Conservation (phyloP, 441 rosid species). For the Mallotus japonicus region DNA sequence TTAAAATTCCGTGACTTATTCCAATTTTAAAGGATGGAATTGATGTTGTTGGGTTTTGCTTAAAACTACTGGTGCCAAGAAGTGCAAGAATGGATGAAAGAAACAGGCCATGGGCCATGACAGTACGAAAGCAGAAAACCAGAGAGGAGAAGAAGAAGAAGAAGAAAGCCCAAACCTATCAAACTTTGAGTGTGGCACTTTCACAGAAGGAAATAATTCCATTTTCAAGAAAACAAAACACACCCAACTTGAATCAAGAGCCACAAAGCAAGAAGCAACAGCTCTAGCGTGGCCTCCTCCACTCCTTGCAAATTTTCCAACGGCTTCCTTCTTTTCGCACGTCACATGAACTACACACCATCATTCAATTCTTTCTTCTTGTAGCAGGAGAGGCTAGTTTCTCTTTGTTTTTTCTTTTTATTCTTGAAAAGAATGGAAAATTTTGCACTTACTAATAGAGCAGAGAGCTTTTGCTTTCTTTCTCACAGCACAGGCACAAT, state of each 20-base stretch:
- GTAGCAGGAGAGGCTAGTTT: background rate
- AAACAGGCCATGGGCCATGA: too few species aligned
- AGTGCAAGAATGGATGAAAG: too few species aligned
- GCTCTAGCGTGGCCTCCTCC: slow-evolving; percentile 52
- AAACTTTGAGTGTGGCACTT: background rate
- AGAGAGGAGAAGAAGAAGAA: background rate
- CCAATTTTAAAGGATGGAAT: too few species aligned
- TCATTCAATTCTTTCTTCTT: slow-evolving; percentile 1
- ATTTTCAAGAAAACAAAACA: background rate
- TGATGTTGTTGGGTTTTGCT: too few species aligned
- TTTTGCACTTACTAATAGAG: slow-evolving; percentile 32
- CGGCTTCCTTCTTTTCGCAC: slow-evolving; percentile 5
- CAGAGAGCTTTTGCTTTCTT: slow-evolving; percentile 36
- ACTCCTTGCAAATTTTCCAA: slow-evolving; percentile 23
- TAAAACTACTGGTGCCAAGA: too few species aligned
- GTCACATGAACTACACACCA: slow-evolving; percentile 19
- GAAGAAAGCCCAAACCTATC: background rate
- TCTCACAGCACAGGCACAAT: slow-evolving; percentile 29
- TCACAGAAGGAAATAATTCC: background rate
- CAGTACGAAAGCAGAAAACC: too few species aligned
- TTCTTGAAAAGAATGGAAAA: slow-evolving; percentile 42
- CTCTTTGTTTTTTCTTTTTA: background rate
- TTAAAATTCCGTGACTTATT: too few species aligned
- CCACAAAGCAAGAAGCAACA: slow-evolving; percentile 38
- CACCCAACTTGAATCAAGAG: slow-evolving; percentile 23